Evolutionary conservation across 768 basidiomycete genomes (phyloP), one percentile per base, ranked within the genome.

Genomic region (Symmetrospora coprosmae): DNA sequence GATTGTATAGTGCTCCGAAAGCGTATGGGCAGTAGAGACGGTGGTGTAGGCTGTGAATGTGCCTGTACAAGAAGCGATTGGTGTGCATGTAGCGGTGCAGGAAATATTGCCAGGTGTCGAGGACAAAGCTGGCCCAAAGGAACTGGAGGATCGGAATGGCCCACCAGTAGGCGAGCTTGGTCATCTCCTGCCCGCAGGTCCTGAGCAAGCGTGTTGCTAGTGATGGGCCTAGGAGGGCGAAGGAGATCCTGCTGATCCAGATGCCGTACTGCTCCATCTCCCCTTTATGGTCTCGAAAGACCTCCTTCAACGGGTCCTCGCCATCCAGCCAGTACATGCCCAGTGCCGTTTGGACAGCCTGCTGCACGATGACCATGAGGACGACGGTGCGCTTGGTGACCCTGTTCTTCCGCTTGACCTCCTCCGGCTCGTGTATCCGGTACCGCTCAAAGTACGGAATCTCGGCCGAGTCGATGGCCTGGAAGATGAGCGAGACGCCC

Each of bases 41-140:
- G 72, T 99, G 94, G 73, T 99, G 94, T 73, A 84, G 83, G 0
- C 87, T 88, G 72, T 99, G 94, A 65, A 96, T 77, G 52, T 86
- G 81, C 65, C 82, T 85, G 76, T 92, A 99, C 31, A 97, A 77
- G 73, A 80, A 96, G 66, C 82, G 85, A 76, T 87, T 87, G 67
- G 80, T 74, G 74, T 97, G 94, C 84, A 94, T 87, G 40, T 76
- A 73, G 37, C 92, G 87, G 71, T 99, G 94, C 19, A 88, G 76
- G 74, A 91, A 90, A 74, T 97, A 99, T 72, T 99, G 91, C 89
- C 89, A 96, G 31, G 90, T 90, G 75, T 99, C 94, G 66, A 97
- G 83, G 61, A 90, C 70, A 72, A 94, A 86, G 76, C 94, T 58
- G 47, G 88, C 89, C 28, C 81, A 74, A 0, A 86, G 64, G 33